phyloP scores from a whole-genome alignment of 2,329 filamentous ascomycete species.

The Periglandula ipomoeae region DNA sequence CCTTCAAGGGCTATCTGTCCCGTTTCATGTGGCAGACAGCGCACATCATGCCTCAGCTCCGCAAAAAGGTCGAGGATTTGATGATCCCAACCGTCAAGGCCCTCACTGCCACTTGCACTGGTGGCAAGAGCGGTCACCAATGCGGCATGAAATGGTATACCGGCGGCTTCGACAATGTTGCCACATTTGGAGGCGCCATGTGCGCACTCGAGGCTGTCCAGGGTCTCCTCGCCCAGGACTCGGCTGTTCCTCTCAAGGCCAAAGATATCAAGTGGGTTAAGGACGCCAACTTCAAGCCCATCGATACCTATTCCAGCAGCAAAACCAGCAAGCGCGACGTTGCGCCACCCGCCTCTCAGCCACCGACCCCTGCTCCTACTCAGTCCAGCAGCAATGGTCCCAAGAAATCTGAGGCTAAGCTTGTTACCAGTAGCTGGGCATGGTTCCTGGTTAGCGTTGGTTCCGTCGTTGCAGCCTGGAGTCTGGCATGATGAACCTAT shows the following conservation, averaged over 20 bases:
- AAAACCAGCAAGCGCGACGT: conserved; percentile 6
- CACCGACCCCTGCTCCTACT: not conserved
- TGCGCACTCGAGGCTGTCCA: conserved; percentile 55
- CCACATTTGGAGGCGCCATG: conserved; percentile 56
- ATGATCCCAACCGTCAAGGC: conserved; percentile 45
- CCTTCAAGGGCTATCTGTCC: conserved; percentile 59
- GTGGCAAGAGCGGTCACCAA: conserved; percentile 38
- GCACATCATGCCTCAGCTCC: conserved; percentile 46
- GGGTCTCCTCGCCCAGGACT: conserved; percentile 40
- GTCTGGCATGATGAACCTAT: not conserved
- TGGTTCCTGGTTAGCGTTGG: not conserved
- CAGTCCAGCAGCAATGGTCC: not conserved
- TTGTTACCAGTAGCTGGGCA: not conserved
- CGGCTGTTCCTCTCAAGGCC: conserved; percentile 35
- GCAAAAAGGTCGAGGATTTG: conserved; percentile 34
- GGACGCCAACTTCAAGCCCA: conserved; percentile 12
- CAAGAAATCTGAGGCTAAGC: not conserved
- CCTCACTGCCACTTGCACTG: conserved; percentile 48
- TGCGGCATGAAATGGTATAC: conserved; percentile 58
- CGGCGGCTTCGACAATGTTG: conserved; percentile 43
- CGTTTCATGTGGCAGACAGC: conserved; percentile 55
- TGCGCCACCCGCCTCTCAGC: not conserved
- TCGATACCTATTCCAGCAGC: conserved; percentile 11
- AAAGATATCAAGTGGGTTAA: conserved; percentile 32
- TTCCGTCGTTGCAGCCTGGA: not conserved